These are phyloP conservation scores for Elsinoe australis DNA, from an alignment of 2,329 filamentous ascomycete genomes.

Conservation along the genomic window DNA sequence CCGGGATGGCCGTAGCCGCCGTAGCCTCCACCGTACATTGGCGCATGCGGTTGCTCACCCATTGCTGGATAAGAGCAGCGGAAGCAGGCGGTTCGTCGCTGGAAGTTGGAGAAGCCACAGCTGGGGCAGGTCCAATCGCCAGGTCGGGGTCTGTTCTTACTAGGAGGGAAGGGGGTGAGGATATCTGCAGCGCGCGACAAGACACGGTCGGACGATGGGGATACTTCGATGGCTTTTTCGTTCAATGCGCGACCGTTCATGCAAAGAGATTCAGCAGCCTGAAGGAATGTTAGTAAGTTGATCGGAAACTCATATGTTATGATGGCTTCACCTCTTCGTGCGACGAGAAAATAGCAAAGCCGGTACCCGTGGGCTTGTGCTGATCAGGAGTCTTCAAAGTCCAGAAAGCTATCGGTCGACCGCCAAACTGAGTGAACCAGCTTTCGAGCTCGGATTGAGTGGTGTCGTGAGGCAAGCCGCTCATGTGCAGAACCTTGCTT, in stretches of 20 bases:
- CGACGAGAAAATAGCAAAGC: constrained; percentile 96
- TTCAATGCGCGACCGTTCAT: constrained; percentile 98
- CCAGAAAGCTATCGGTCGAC: constrained; percentile 97
- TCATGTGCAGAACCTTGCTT: constrained; percentile 97
- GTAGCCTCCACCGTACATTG: constrained; percentile 52
- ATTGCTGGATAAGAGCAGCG: constrained; percentile 98
- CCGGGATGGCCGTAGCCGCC: constrained; percentile 58
- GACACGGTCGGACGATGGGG: constrained; percentile 91
- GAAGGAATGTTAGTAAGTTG: constrained; percentile 17
- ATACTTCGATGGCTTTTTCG: constrained; percentile 98
- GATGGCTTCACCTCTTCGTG: constrained; percentile 78
- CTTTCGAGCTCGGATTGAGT: constrained; percentile 98
- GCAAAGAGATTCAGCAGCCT: constrained; percentile 95
- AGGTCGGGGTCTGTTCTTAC: constrained; percentile 93
- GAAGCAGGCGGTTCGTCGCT: constrained; percentile 96
- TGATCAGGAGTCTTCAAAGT: constrained; percentile 95
- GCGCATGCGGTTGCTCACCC: constrained; percentile 65
- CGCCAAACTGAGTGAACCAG: constrained; percentile 99
- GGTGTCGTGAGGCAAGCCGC: constrained; percentile 91
- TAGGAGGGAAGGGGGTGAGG: constrained; percentile 91
- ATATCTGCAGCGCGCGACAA: constrained; percentile 94
- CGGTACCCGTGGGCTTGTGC: constrained; percentile 97
- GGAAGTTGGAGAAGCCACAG: constrained; percentile 98
- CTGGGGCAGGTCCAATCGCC: constrained; percentile 99
- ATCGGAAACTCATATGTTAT: not conserved